Conservation (phyloP, 805 yeast species). For the Metschnikowia chrysomelidarum region DNA sequence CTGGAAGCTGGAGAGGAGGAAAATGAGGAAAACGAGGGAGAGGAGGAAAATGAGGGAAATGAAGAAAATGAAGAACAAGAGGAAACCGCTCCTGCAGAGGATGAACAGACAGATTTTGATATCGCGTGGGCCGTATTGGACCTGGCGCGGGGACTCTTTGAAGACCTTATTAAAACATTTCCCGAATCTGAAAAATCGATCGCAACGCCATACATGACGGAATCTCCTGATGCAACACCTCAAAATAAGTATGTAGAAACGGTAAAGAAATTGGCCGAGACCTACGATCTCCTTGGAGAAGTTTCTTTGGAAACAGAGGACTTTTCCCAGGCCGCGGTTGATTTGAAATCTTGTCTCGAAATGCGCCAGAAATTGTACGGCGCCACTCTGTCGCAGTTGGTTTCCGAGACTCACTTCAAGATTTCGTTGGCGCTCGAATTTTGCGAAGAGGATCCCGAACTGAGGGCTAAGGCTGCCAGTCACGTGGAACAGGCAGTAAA, state of each 20-base stretch:
- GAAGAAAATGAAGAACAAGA: slow-evolving; percentile 27
- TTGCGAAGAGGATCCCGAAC: slow-evolving; percentile 48
- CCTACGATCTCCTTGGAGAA: slow-evolving; percentile 81
- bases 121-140: slow-evolving; percentile 88
- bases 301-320: slow-evolving; percentile 88
- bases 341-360: slow-evolving; percentile 57
- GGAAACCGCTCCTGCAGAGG: slow-evolving; percentile 26
- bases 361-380: slow-evolving; percentile 51
- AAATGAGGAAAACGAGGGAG: slow-evolving; percentile 15
- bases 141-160: slow-evolving; percentile 66
- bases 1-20: slow-evolving; percentile 20
- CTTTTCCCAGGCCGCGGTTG: slow-evolving; percentile 72
- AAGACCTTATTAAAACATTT: slow-evolving; percentile 36
- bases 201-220: slow-evolving; percentile 28
- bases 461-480: slow-evolving; percentile 50
- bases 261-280: slow-evolving; percentile 62
- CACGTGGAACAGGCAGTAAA: slow-evolving; percentile 54
- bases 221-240: slow-evolving; percentile 31
- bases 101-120: slow-evolving; percentile 71
- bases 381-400: slow-evolving; percentile 49
- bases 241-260: slow-evolving; percentile 33
- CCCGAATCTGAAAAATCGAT: slow-evolving; percentile 4
- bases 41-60: slow-evolving; percentile 18
- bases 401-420: slow-evolving; percentile 80
- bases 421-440: slow-evolving; percentile 78